phyloP scores from a whole-genome alignment of 2,329 filamentous ascomycete genomes.

The Zasmidium angulare region DNA sequence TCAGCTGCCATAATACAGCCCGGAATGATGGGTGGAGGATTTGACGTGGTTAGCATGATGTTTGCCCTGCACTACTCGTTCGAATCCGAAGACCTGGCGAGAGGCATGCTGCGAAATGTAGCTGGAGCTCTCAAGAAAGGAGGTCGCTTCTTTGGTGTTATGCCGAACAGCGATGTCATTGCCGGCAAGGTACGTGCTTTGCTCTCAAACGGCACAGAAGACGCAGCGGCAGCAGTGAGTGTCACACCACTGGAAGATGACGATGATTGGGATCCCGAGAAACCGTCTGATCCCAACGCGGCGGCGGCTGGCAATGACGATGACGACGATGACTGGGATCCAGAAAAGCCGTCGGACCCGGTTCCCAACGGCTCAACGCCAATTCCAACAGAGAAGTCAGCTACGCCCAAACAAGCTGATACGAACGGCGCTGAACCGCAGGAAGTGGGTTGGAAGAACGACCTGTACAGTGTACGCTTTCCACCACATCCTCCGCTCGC shows the following conservation, averaged over 20 bases:
- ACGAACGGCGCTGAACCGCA: neutral
- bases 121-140: constrained; percentile 88
- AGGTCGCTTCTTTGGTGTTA: constrained; percentile 89
- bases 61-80: constrained; percentile 99
- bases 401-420: neutral
- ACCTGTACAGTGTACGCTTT: constrained; percentile 87
- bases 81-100: constrained; percentile 84
- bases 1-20: constrained; percentile 60
- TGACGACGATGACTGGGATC: constrained; percentile 38
- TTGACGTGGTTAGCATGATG: constrained; percentile 98
- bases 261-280: constrained; percentile 41
- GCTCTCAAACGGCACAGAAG: constrained; percentile 52
- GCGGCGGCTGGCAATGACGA: constrained; percentile 21
- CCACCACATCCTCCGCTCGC: constrained; percentile 64
- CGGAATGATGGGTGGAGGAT: constrained; percentile 70
- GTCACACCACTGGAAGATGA: constrained; percentile 27
- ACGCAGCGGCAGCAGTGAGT: constrained; percentile 30
- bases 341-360: constrained; percentile 48
- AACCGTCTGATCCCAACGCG: constrained; percentile 44
- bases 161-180: constrained; percentile 94
- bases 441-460: constrained; percentile 74
- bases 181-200: constrained; percentile 74
- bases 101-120: constrained; percentile 91
- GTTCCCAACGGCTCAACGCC: neutral
- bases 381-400: neutral